Conservation (phyloP, 2,329 filamentous ascomycete genomes). For the Fusarium scirpi region DNA sequence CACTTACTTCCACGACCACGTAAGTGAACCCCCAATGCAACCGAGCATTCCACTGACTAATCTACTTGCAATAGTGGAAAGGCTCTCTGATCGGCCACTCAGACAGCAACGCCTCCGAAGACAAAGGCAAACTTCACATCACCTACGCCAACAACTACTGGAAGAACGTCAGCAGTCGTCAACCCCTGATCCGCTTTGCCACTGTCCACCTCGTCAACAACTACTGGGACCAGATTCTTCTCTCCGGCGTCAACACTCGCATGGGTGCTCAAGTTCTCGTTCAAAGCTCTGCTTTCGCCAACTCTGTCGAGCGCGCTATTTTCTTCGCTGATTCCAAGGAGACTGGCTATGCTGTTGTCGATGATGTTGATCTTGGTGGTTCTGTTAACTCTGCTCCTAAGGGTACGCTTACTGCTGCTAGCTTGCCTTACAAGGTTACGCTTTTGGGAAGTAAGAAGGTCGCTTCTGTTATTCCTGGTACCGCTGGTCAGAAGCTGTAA, state of each 20-base stretch:
- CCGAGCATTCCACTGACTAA: background rate
- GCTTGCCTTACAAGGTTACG: conserved; percentile 63
- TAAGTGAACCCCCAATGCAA: background rate
- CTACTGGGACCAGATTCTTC: conserved; percentile 57
- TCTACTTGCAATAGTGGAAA: conserved; percentile 58
- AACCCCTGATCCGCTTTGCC: conserved; percentile 74
- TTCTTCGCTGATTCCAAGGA: conserved; percentile 56
- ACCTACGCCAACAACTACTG: conserved; percentile 77
- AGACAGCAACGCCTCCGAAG: conserved; percentile 66
- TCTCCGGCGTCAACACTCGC: conserved; percentile 66
- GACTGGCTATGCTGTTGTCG: conserved; percentile 57
- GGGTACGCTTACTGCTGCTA: conserved; percentile 64
- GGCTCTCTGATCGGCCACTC: conserved; percentile 70
- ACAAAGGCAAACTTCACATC: conserved; percentile 70
- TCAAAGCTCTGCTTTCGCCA: conserved; percentile 65
- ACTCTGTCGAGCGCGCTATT: conserved; percentile 51
- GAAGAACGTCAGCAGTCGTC: conserved; percentile 72
- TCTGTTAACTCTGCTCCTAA: conserved; percentile 54
- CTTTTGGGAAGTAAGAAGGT: conserved; percentile 60
- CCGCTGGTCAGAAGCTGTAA: conserved; percentile 54
- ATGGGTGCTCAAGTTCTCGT: conserved; percentile 67
- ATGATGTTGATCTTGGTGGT: conserved; percentile 58
- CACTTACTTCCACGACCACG: conserved; percentile 51
- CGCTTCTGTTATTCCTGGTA: conserved; percentile 55
- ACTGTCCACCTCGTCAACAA: conserved; percentile 71